Conservation (phyloP, 768 basidiomycete species). For the Leucosporidium yakuticum region DNA sequence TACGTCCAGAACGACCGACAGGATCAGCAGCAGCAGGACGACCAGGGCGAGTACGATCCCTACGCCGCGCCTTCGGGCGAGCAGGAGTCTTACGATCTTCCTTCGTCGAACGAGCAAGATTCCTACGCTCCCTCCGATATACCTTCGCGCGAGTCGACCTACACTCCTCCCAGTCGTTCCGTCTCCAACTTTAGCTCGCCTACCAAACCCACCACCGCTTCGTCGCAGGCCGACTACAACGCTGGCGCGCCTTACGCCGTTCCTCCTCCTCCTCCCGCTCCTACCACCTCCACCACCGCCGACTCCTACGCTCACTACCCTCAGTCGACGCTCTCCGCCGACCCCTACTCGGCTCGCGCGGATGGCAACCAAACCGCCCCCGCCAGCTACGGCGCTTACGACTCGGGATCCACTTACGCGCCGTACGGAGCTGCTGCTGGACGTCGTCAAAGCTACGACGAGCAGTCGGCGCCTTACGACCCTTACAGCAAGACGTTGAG, state of each 20-base stretch:
- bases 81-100: no score
- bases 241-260: conserved; percentile 9
- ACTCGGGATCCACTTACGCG: neutral
- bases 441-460: neutral
- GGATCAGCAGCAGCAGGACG: neutral
- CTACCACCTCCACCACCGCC: neutral
- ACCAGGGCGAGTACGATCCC: conserved; percentile 7
- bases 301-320: conserved; percentile 19
- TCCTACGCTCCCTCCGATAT: no score
- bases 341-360: conserved; percentile 4
- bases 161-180: no score
- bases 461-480: conserved; percentile 18
- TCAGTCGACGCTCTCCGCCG: neutral
- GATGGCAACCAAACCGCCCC: conserved; percentile 12
- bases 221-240: neutral
- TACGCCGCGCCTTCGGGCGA: conserved; percentile 6
- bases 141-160: no score
- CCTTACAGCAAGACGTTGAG: conserved; percentile 2
- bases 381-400: neutral
- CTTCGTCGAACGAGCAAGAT: neutral
- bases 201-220: neutral
- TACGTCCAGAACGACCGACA: conserved; percentile 12
- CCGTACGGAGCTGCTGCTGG: neutral
- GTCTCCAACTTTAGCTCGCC: conserved; percentile 6
- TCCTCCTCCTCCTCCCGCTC: neutral